Base-by-base conservation (phyloP, 495 filamentous ascomycete species). In the Lepraria neglecta region DNA sequence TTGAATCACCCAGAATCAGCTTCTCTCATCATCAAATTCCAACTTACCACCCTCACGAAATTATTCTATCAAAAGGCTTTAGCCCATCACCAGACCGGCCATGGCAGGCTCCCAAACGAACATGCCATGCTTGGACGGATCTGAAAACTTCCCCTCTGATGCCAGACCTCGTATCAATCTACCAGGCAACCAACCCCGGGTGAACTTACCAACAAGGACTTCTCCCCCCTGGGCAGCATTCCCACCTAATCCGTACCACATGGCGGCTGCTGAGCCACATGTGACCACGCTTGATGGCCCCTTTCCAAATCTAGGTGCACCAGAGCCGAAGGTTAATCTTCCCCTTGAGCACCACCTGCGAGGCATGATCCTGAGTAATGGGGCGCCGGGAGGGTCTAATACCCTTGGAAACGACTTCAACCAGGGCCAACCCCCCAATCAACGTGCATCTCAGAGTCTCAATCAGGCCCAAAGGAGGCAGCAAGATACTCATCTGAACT, bases 361-460 rank as follows among this genome's bases (percentile, higher is more conserved):
- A 3, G 61, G 68, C 17, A 72, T 80, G 66, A 78, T 79, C 12
- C 63, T 80, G 7, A 69, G 63, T 45, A 75, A 78, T 68, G 69
- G 65, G n/a, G 21, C 38, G n/a, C n/a, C 59, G 21, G 30, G 27
- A 28, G 51, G 38, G 9, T 27, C 31, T 35, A 17, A 27, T 1
- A 27, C 51, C 40, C n/a, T 12, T 28, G n/a, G 27, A 33, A 33
- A 35, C 10, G 17, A 4, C 43, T 14, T 21, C 6, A 33, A 21
- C 30, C 46, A 42, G 11, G 50, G 47, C 33, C 42, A 52, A 4
- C 10, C 12, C 35, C 0, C 15, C 6, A 15, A 59, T 10, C 58
- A 59, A 43, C 17, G 17, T 43, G 6, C 2, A 14, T 59, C 33
- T 38, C 46, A 35, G 33, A 52, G 47, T 14, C 58, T 33, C n/a